A percentile compares a stretch with the other conserved stretches of the same genome.
Conservation (phyloP, 257 asterid species). For the Thymus mandschuricus region DNA sequence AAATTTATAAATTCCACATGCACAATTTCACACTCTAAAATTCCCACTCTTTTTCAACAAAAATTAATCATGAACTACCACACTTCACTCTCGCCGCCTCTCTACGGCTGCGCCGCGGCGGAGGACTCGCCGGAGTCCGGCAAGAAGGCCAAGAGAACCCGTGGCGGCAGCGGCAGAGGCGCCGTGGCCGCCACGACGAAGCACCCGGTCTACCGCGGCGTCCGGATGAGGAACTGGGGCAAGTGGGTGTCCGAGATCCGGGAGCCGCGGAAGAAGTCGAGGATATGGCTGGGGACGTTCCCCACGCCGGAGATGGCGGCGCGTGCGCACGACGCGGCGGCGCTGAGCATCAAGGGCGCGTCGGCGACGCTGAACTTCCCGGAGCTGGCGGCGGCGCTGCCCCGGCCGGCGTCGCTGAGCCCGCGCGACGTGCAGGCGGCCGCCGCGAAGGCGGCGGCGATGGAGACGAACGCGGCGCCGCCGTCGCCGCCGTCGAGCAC, state of each 20-base stretch:
- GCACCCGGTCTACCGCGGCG: conserved; percentile 53
- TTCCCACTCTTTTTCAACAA: background rate
- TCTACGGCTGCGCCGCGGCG: background rate
- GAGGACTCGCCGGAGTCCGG: conserved; percentile 25
- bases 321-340: conserved; percentile 65
- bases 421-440: conserved; percentile 61
- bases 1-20: conserved; percentile 25
- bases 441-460: conserved; percentile 55
- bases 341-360: conserved; percentile 47
- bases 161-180: conserved; percentile 25
- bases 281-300: conserved; percentile 57
- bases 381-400: conserved; percentile 39
- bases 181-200: conserved; percentile 19
- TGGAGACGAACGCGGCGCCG: conserved; percentile 38
- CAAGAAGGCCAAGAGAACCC: conserved; percentile 45
- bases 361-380: conserved; percentile 50
- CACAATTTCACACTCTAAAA: conserved; percentile 4
- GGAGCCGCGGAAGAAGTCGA: conserved; percentile 56
- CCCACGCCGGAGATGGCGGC: conserved; percentile 65
- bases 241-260: conserved; percentile 64
- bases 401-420: conserved; percentile 48
- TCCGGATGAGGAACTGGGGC: conserved; percentile 60
- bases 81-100: background rate
- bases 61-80: conserved; percentile 18
- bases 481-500: conserved; percentile 24